phyloP scores from a whole-genome alignment of 1,284 basidiomycete genomes.

The Meira miltonrushii region DNA sequence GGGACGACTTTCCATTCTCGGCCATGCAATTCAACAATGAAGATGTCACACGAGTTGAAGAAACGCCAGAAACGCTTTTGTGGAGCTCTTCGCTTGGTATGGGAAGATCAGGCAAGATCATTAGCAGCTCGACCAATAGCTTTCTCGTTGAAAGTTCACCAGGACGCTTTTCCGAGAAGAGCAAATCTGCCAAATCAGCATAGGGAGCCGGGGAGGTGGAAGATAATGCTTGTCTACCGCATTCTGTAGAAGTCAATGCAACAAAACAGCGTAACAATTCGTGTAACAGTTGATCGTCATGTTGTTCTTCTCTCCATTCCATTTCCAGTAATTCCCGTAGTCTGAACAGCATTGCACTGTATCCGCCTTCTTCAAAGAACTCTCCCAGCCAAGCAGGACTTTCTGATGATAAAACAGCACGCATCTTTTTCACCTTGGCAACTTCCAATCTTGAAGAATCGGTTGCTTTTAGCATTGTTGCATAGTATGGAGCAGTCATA shows the following conservation, averaged over 20 bases:
- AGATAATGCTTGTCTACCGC: conserved; percentile 64
- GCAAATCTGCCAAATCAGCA: conserved; percentile 69
- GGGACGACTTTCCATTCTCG: background rate
- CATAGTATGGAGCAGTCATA: conserved; percentile 32
- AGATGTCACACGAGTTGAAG: conserved; percentile 5
- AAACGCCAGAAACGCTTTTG: background rate
- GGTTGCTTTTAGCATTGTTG: conserved; percentile 32
- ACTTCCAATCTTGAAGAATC: conserved; percentile 21
- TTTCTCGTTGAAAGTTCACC: conserved; percentile 85
- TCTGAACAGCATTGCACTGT: conserved; percentile 71
- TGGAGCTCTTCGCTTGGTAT: conserved; percentile 9
- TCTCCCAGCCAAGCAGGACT: conserved; percentile 74
- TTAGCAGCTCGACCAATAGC: conserved; percentile 74
- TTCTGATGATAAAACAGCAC: conserved; percentile 44
- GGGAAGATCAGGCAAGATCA: conserved; percentile 53
- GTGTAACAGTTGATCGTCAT: conserved; percentile 88
- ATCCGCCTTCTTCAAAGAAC: conserved; percentile 75
- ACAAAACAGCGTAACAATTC: conserved; percentile 91
- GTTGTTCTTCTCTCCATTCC: conserved; percentile 98
- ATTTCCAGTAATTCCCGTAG: conserved; percentile 88
- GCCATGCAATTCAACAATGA: background rate
- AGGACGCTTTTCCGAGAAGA: conserved; percentile 95
- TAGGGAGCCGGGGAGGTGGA: conserved; percentile 80
- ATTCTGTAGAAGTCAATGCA: conserved; percentile 77
- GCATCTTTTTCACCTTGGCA: conserved; percentile 27